A percentile compares a stretch with the other conserved stretches of the same genome.
Evolutionary conservation across 371 early-diverging fungal species (phyloP).

Genomic region (Encephalitozoon hellem): DNA sequence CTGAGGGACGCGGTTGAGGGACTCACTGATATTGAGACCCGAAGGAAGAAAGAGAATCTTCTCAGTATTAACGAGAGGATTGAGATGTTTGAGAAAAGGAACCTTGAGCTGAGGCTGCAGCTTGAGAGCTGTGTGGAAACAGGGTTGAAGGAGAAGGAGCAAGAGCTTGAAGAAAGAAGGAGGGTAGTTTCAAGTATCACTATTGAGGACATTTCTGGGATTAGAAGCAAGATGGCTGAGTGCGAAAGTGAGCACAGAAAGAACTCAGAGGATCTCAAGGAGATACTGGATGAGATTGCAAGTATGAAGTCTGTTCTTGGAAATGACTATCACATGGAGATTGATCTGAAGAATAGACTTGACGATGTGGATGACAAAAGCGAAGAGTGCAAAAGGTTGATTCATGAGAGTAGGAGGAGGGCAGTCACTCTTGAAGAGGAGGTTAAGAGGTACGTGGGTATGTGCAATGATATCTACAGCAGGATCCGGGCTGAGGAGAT

Average conservation of each 20-base stretch:
- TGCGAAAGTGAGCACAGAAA: constrained; percentile 29
- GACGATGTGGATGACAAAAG: constrained; percentile 34
- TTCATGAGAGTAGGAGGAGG: not conserved
- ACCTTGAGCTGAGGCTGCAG: constrained; percentile 41
- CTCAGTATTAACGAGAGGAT: constrained; percentile 38
- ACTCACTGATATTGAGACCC: not conserved
- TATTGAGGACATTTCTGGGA: constrained; percentile 2
- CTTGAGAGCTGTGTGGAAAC: not conserved
- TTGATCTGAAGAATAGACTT: constrained; percentile 33
- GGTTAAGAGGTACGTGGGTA: constrained; percentile 63
- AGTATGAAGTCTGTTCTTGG: constrained; percentile 41
- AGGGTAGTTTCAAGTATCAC: constrained; percentile 17
- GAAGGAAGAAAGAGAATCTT: constrained; percentile 1
- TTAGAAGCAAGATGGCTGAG: constrained; percentile 1
- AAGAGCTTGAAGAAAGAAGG: not conserved
- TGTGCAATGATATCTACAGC: constrained; percentile 44
- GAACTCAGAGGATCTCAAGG: not conserved
- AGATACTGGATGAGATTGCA: constrained; percentile 16
- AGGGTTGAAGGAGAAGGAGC: constrained; percentile 6
- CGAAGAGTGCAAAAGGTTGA: not conserved
- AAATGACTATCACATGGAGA: constrained; percentile 45
- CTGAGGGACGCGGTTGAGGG: not conserved
- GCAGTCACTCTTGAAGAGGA: not conserved
- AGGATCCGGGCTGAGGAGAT: constrained; percentile 50
- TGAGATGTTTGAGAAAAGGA: constrained; percentile 42